Evolutionary conservation across 768 basidiomycete genomes (phyloP), one percentile per base, ranked within the genome.

Genomic region (Mycena crocata): DNA sequence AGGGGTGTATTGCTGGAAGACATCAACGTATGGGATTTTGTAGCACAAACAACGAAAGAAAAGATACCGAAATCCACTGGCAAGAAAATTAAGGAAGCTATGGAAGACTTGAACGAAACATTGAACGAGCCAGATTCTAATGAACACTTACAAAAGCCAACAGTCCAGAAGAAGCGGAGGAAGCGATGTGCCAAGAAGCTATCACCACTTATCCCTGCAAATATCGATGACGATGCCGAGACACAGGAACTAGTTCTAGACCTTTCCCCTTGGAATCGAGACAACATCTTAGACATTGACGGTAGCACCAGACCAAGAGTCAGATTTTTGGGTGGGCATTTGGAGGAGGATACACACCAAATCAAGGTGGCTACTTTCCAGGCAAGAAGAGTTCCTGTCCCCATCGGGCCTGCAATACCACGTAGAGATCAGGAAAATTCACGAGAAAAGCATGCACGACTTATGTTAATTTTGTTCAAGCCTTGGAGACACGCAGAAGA

Each of bases 401-500:
- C 54, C 1, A 55, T 55, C 0, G 54, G 54, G 0, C 37, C 54
- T 40, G 37, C 37, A 1, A 17, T 55, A 1, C 54, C 54, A 7
- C 34, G 52, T 1, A n/a, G 52, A 2, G 52, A 55, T 4, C 30
- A 28, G 0, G 49, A 51, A 8, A 21, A 30, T n/a, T 17, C n/a
- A 5, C 21, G 30, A 7, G 5, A 26, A 1, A 51, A 52, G 15
- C 55, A 52, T 24, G 28, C 48, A 5, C 72, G 79, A 26, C 69
- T 78, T 26, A 35, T 77, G 30, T 62, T 78, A 0, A 74, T 78
- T 14, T 62, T 80, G 44, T 76, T 80, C 73, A 79, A 78, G 24
- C 68, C 68, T 24, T 63, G 59, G 63, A 37, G 35, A 0, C 30
- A 50, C n/a, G 26, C 39, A 12, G 28, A 21, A 2, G 39, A 68